Evolutionary conservation across 2,329 filamentous ascomycete species (phyloP), one percentile per base, ranked within the genome.

Genomic region (Rhinocladiella similis): DNA sequence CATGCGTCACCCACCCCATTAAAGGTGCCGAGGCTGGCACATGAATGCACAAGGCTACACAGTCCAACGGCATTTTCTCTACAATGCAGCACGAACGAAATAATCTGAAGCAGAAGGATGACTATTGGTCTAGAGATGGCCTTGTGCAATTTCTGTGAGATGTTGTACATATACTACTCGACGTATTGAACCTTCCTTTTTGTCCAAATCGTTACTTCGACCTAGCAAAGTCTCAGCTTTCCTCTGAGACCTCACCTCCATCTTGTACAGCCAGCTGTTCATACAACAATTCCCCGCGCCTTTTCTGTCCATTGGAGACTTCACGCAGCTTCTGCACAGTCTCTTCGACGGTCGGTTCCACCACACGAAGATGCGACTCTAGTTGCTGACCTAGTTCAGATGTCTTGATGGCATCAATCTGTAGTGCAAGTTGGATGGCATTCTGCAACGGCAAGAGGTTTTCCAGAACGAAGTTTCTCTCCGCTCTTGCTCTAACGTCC

Each of bases 271-370:
- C n/a, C 19, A 63, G 33, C 35, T 57, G 45, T 39, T 63, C 50
- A 52, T 63, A 63, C 56, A 63, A 59, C 42, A 38, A 14, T 18
- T 57, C 29, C 20, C 50, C 52, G 49, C 60, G 52, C 50, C 60
- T 53, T 80, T 83, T 29, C 35, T 47, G 53, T 19, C 59, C 55
- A 20, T 45, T 47, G 18, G 54, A 60, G 12, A 50, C 41, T 16
- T 60, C 50, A 12, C 55, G 50, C 7, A 61, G 38, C 50, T 70
- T 68, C 48, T 80, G 77, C 46, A 85, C 76, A 43, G 84, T 78
- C 66, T 76, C 79, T 35, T 78, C 80, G 18, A 90, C 75, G 59
- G 82, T 63, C 16, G 63, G 57, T 27, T 68, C 56, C 5, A 65
- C 60, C 6, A 53, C 56, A 56, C 65, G 64, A 50, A 75, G 57